Evolutionary conservation across 176 grass and related monocot genomes (phyloP), one percentile per base, ranked within the genome.

Genomic region (Pharus latifolius): DNA sequence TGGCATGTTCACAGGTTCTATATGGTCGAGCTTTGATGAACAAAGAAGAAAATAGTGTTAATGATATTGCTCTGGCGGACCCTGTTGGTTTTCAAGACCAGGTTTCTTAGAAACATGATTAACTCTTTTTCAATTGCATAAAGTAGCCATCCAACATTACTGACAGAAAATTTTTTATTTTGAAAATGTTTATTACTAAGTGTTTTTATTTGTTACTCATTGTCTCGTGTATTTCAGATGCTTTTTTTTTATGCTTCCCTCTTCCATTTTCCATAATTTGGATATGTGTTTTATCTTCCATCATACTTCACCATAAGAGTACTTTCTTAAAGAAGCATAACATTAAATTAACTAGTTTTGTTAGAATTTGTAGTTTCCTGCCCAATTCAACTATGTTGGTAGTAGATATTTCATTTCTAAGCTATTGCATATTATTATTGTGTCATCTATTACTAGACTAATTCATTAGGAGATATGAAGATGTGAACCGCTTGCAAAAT

Each of bases 61-160:
- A 74, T 78, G 88, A 88, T 41, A 54, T 41, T 75, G 28, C 37
- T 66, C 48, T 69, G 13, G 67, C 83, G 38, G 90, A 90, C 75
- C 65, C 89, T 83, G 78, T 58, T 85, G 75, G 82, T 70, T 97
- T 97, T 66, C 89, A 86, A 65, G 89, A 97, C 53, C 87, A 97
- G 89, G 94, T 96, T 66, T 73, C 57, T 27, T n/a, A n/a, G 32
- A 52, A 63, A 58, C 15, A 54, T 18, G 16, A 45, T 19, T 15
- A 46, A 59, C 28, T 28, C 12, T 31, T 60, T 59, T 67, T 18
- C 11, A 7, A 38, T 23, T 40, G 15, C 43, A 29, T 25, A 52
- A 17, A 60, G 20, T 1, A 20, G 35, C 40, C 48, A 67, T 60
- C 20, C n/a, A 32, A 17, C 29, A 53, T 64, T 50, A 43, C 3